A percentile compares a stretch with the other conserved stretches of the same genome.
Conservation (phyloP, 2,329 filamentous ascomycete species). For the Sordariomycetes sp. region DNA sequence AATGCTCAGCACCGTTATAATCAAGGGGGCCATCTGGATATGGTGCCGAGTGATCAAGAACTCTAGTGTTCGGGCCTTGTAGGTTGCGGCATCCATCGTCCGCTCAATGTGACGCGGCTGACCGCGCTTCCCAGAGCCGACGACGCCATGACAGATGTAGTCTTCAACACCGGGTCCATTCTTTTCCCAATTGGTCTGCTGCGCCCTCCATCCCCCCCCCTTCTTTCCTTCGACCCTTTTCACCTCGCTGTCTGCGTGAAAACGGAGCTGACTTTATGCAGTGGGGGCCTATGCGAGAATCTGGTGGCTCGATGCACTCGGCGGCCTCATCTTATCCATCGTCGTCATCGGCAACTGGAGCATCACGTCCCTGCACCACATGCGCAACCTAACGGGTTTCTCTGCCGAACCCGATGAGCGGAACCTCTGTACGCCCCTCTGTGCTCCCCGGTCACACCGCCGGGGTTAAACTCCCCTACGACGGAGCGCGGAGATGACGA, state of each 20-base stretch:
- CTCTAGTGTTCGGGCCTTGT: slow-evolving; percentile 70
- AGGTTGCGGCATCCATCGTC: slow-evolving; percentile 15
- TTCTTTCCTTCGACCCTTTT: neutral
- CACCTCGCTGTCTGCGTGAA: neutral
- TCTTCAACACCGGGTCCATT: slow-evolving; percentile 85
- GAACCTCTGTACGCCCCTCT: slow-evolving; percentile 41
- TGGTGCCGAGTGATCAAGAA: slow-evolving; percentile 83
- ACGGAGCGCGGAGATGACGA: neutral
- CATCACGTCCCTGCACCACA: slow-evolving; percentile 59
- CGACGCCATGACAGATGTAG: slow-evolving; percentile 56
- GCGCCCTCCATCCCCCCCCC: no score
- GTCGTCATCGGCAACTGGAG: slow-evolving; percentile 75
- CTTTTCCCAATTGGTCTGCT: slow-evolving; percentile 67
- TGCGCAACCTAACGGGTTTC: slow-evolving; percentile 68
- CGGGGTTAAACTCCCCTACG: neutral
- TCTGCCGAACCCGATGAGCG: slow-evolving; percentile 69
- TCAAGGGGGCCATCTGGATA: slow-evolving; percentile 74
- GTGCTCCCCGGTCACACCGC: neutral
- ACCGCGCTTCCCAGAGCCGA: slow-evolving; percentile 22
- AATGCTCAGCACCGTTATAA: slow-evolving; percentile 68
- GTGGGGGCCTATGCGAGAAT: slow-evolving; percentile 62
- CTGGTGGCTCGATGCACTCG: slow-evolving; percentile 76
- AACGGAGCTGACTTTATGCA: slow-evolving; percentile 11
- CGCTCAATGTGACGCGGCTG: neutral
- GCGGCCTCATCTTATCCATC: slow-evolving; percentile 63